phyloP scores from a whole-genome alignment of 164 flowering plant species.

The Chimonanthus praecox region DNA sequence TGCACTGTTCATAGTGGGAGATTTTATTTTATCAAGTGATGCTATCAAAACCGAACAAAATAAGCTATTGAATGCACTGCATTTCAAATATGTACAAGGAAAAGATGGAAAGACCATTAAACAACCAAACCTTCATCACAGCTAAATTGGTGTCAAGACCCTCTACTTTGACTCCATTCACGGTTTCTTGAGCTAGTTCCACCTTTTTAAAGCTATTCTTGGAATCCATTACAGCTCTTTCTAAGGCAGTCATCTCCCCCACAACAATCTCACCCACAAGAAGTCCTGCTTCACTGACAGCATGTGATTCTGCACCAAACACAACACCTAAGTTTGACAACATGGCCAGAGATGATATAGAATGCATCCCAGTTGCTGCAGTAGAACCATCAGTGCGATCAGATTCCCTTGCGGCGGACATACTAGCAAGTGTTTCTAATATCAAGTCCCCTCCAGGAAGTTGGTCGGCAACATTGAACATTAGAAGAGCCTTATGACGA shows the following conservation, averaged over 20 bases:
- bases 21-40: too few relatives aligned
- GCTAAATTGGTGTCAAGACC: constrained; percentile 94
- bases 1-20: too few relatives aligned
- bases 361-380: constrained; percentile 45
- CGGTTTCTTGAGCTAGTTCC: constrained; percentile 75
- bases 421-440: constrained; percentile 69
- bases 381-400: constrained; percentile 29
- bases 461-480: constrained; percentile 82
- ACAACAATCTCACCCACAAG: constrained; percentile 79
- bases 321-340: constrained; percentile 65
- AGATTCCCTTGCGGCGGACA: constrained; percentile 39
- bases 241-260: constrained; percentile 65
- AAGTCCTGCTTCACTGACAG: constrained; percentile 34
- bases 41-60: too few relatives aligned
- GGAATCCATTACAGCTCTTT: constrained; percentile 67
- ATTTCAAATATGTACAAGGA: neutral
- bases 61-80: neutral
- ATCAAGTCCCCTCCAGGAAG: constrained; percentile 96
- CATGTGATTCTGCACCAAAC: constrained; percentile 41
- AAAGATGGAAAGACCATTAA: neutral
- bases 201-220: constrained; percentile 62
- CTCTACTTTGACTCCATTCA: constrained; percentile 91
- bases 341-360: constrained; percentile 55
- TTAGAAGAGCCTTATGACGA: constrained; percentile 52
- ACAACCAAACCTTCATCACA: constrained; percentile 66